These are phyloP conservation scores for Cutaneotrichosporon spelunceum DNA, from an alignment of 1,284 basidiomycete species.

Conservation along the genomic window DNA sequence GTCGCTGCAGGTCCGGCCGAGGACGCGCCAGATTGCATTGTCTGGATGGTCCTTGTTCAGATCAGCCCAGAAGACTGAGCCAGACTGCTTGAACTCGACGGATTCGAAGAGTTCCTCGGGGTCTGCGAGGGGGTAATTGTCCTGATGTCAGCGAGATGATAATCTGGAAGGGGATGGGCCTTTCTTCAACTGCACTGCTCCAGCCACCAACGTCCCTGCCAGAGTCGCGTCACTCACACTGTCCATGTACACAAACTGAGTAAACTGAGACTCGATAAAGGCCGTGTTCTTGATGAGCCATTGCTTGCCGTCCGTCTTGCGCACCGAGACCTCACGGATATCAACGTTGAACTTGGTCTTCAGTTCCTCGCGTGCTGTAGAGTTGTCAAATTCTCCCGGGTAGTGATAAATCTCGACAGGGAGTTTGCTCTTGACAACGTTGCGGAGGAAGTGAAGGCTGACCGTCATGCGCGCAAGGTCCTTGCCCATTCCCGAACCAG, in stretches of 20 bases:
- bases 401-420: slow-evolving; percentile 54
- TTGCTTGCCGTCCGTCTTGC: slow-evolving; percentile 33
- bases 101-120: slow-evolving; percentile 52
- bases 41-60: slow-evolving; percentile 55
- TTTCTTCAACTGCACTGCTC: no score
- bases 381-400: slow-evolving; percentile 50
- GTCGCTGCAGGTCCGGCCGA: slow-evolving; percentile 51
- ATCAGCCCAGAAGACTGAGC: slow-evolving; percentile 55
- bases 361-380: slow-evolving; percentile 34
- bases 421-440: slow-evolving; percentile 47
- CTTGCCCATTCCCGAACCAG: slow-evolving; percentile 50
- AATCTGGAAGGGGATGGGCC: no score
- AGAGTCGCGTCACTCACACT: slow-evolving; percentile 38
- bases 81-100: slow-evolving; percentile 48
- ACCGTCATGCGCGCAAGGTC: slow-evolving; percentile 46
- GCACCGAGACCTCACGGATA: slow-evolving; percentile 28
- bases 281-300: slow-evolving; percentile 50
- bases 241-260: slow-evolving; percentile 50
- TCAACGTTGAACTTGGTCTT: slow-evolving; percentile 33
- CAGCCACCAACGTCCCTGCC: no score
- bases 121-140: slow-evolving; percentile 53
- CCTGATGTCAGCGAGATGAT: slow-evolving; percentile 23
- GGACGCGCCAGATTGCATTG: slow-evolving; percentile 54
- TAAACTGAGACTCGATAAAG: slow-evolving; percentile 46
- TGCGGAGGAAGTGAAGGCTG: slow-evolving; percentile 49